phyloP scores from a whole-genome alignment of 176 grass and related monocot species.

The Lolium multiflorum region DNA sequence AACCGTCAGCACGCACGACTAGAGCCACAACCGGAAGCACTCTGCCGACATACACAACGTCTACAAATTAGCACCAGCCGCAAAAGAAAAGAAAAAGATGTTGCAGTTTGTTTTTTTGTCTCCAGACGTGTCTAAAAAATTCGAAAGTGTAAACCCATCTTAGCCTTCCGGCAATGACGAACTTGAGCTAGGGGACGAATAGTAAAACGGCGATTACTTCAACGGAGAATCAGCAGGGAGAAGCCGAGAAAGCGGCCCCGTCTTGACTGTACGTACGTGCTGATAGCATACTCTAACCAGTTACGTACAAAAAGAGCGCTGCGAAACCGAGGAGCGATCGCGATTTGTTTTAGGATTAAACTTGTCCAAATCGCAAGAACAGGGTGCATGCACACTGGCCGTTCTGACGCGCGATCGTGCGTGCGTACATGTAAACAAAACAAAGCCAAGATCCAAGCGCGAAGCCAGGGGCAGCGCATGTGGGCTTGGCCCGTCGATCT shows the following conservation, averaged over 20 bases:
- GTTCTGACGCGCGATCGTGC: neutral
- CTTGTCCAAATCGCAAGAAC: neutral
- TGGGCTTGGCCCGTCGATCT: conserved; percentile 13
- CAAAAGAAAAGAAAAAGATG: neutral
- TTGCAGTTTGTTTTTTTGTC: neutral
- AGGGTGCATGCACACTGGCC: neutral
- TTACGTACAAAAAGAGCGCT: conserved; percentile 42
- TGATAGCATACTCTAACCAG: neutral
- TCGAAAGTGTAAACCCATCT: too few relatives aligned
- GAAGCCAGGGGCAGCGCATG: conserved; percentile 28
- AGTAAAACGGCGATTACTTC: neutral
- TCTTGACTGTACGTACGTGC: neutral
- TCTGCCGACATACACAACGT: conserved; percentile 10
- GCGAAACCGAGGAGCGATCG: conserved; percentile 27
- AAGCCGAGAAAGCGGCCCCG: neutral
- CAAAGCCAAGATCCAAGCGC: neutral
- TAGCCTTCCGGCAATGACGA: too few relatives aligned
- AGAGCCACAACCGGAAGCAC: neutral
- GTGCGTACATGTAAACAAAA: neutral
- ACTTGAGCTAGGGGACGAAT: too few relatives aligned
- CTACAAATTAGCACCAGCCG: neutral
- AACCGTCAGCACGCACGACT: neutral
- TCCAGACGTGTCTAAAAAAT: too few relatives aligned
- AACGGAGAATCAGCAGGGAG: neutral
- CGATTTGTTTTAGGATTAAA: neutral